Evolutionary conservation across 805 yeast genomes (phyloP), one percentile per base, ranked within the genome.

Genomic region (Suhomyces sp.): DNA sequence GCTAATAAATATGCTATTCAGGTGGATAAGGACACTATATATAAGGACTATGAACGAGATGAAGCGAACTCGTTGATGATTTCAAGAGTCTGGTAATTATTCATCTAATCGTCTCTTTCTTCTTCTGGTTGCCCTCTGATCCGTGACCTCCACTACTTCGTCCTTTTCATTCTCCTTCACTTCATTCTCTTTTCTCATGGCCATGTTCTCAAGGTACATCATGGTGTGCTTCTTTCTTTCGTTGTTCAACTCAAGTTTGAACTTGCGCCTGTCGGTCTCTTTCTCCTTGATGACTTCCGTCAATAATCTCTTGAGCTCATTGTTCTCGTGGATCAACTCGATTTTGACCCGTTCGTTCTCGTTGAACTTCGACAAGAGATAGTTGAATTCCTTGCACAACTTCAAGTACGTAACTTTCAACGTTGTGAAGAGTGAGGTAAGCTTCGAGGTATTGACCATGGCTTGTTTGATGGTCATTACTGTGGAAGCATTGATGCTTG

Each of bases 301-400:
- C 31, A 62, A 50, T 24, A 63, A 40, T 26, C 47, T 46, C 32
- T 53, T 50, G 32, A 63, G 50, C 40, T 61, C 58, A 38, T 60
- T 58, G 38, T 63, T 63, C 35, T 63, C 68, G 42, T 62, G 53
- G 36, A 62, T 62, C 38, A 63, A 46, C 38, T 56, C 58, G 28
- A 63, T 51, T 39, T 62, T 62, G 29, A 59, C 46, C 25, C 44
- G 42, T 45, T 63, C 68, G 40, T 61, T 63, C 31, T 62, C 65
- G 38, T 62, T 61, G 47, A 63, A 63, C 43, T 60, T 62, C 22
- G 48, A 44, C 40, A 63, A 50, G 14, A 63, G 43, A 39, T 53
- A 61, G 38, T 63, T 63, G 53, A 62, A 63, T 36, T 63, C 68
- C 35, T 58, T 60, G 44, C 68, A 63, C 33, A 63, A 55, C 43